A percentile compares a stretch with the other conserved stretches of the same genome.
Evolutionary conservation across 257 asterid species (phyloP).

Genomic region (Verbascum thapsus): DNA sequence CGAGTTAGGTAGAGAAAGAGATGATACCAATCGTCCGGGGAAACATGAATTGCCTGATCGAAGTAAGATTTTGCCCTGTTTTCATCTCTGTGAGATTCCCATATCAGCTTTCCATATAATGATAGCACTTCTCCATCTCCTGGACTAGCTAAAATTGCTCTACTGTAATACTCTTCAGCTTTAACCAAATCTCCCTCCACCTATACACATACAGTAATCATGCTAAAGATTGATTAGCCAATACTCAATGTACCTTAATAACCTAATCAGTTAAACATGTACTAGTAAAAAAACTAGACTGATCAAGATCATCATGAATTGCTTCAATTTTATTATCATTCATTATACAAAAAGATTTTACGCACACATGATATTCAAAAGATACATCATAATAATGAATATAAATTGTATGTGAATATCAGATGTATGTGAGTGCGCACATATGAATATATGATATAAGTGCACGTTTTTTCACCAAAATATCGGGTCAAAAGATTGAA

Average conservation of each 20-base stretch:
- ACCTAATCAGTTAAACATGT: no score
- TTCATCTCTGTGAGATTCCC: conserved; percentile 67
- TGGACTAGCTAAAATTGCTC: conserved; percentile 71
- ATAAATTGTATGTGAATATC: no score
- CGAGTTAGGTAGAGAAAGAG: neutral
- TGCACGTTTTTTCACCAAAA: no score
- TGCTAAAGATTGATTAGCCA: no score
- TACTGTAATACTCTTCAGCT: conserved; percentile 71
- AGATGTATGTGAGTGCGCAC: no score
- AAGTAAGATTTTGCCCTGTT: conserved; percentile 64
- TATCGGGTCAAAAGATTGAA: no score
- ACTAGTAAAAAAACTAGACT: no score
- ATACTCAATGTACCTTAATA: no score
- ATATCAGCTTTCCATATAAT: conserved; percentile 58
- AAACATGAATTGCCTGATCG: conserved; percentile 61
- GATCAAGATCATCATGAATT: no score
- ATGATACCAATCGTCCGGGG: conserved; percentile 63
- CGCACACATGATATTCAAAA: no score
- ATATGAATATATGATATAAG: no score
- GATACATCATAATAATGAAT: neutral
- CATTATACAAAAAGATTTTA: neutral
- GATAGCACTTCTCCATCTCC: conserved; percentile 76
- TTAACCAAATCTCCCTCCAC: conserved; percentile 63
- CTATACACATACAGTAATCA: conserved; percentile 32
- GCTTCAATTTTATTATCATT: no score